These are phyloP conservation scores for Parmales sp. DNA, from an alignment of 108 stramenopile genomes.

Conservation along the genomic window DNA sequence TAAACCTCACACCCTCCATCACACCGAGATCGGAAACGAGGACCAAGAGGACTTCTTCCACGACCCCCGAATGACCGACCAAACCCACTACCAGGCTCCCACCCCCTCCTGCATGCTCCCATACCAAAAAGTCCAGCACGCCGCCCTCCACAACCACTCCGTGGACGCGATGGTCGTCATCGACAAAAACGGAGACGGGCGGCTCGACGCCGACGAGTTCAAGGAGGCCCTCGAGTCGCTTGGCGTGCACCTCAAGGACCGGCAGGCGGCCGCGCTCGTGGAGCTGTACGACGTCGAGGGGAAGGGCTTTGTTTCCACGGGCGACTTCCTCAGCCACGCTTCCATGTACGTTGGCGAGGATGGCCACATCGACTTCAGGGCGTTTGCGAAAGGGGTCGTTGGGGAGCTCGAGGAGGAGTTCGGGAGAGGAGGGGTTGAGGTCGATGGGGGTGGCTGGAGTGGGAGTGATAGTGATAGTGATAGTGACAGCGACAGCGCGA, in stretches of 20 bases:
- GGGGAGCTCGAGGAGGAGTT: constrained; percentile 8
- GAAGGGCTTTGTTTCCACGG: constrained; percentile 2
- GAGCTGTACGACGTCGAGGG: constrained; percentile 7
- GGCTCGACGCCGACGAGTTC: background rate
- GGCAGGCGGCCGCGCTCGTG: background rate
- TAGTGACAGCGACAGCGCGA: too few relatives aligned
- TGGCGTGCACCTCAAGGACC: background rate
- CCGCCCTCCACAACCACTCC: background rate
- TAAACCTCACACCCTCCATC: background rate
- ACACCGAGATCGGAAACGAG: background rate
- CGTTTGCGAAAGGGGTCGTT: background rate
- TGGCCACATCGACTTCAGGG: background rate
- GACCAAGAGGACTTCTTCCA: background rate
- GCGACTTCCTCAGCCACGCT: background rate
- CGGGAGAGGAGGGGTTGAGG: background rate
- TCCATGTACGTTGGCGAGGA: background rate
- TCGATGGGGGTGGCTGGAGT: background rate
- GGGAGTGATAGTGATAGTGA: too few relatives aligned
- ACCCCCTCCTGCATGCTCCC: constrained; percentile 5
- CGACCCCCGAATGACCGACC: background rate
- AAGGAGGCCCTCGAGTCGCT: background rate
- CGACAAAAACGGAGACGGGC: background rate
- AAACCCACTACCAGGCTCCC: constrained; percentile 5
- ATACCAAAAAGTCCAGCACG: background rate
- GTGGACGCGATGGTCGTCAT: background rate